phyloP scores from a whole-genome alignment of 2,329 filamentous ascomycete genomes.

The Penicillium sumatraense region DNA sequence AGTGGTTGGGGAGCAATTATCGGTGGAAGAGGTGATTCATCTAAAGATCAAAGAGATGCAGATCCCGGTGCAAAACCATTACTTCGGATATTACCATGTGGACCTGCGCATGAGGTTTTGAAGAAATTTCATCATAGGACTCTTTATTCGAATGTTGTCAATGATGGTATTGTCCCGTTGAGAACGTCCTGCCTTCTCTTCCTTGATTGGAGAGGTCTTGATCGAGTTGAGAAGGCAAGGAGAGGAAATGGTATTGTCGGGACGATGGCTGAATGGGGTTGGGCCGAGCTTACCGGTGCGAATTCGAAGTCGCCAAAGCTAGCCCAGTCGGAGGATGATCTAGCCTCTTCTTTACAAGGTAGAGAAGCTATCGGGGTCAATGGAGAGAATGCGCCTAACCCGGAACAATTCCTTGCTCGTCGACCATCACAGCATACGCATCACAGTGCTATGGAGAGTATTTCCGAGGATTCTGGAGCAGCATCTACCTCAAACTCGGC shows the following conservation, averaged over 20 bases:
- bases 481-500: constrained; percentile 43
- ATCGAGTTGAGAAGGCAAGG: constrained; percentile 90
- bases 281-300: constrained; percentile 82
- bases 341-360: constrained; percentile 22
- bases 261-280: constrained; percentile 90
- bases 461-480: not conserved
- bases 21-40: constrained; percentile 69
- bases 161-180: constrained; percentile 93
- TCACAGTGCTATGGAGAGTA: too few relatives aligned
- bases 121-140: constrained; percentile 89
- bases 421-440: constrained; percentile 12
- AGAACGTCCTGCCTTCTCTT: constrained; percentile 96
- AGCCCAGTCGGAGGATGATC: constrained; percentile 28
- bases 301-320: constrained; percentile 62
- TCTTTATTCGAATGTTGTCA: constrained; percentile 95
- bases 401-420: constrained; percentile 24
- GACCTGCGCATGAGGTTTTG: constrained; percentile 84
- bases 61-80: constrained; percentile 87
- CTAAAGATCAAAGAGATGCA: constrained; percentile 58
- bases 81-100: constrained; percentile 84
- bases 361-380: constrained; percentile 8
- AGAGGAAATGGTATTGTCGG: constrained; percentile 91
- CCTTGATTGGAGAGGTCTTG: constrained; percentile 92
- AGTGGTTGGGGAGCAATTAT: constrained; percentile 90
- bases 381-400: constrained; percentile 19